Evolutionary conservation across 306 rosid species (phyloP).

Genomic region (Begonia fuchsioides): DNA sequence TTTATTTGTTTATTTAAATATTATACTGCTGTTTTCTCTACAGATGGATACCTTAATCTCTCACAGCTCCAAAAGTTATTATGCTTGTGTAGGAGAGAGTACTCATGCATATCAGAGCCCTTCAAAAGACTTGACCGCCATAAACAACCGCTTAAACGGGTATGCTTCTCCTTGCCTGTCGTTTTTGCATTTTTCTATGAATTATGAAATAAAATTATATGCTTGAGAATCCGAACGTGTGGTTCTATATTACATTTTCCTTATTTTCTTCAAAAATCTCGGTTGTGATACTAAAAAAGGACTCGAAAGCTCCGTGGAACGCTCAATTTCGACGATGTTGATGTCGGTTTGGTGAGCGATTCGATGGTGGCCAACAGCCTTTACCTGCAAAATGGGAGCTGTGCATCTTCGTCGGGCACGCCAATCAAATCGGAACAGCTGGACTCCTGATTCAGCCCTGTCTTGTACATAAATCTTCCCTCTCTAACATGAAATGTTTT

Average conservation of each 20-base stretch:
- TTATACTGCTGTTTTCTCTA: slow-evolving; percentile 1
- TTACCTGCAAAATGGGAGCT: slow-evolving; percentile 70
- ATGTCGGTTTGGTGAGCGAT: slow-evolving; percentile 84
- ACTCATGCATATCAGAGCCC: slow-evolving; percentile 99
- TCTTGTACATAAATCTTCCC: slow-evolving; percentile 16
- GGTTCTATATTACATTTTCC: no score
- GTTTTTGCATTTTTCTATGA: no score
- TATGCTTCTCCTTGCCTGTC: slow-evolving; percentile 17
- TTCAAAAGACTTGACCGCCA: slow-evolving; percentile 88
- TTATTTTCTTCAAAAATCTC: no score
- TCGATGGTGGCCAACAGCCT: slow-evolving; percentile 93
- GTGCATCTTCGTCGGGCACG: slow-evolving; percentile 64
- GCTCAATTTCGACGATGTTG: slow-evolving; percentile 67
- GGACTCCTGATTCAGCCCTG: slow-evolving; percentile 28
- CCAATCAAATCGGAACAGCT: slow-evolving; percentile 74
- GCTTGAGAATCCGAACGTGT: no score
- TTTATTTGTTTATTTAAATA: slow-evolving; percentile 1
- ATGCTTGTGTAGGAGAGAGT: slow-evolving; percentile 98
- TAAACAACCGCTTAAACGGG: slow-evolving; percentile 87
- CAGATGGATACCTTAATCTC: slow-evolving; percentile 99
- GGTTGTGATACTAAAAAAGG: slow-evolving; percentile 6
- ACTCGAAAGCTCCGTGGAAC: slow-evolving; percentile 66
- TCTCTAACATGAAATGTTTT: slow-evolving; percentile 1
- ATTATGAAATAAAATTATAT: no score
- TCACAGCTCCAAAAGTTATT: slow-evolving; percentile 89